phyloP scores from a whole-genome alignment of 352 stramenopile genomes.

The Blastocystis sp. region DNA sequence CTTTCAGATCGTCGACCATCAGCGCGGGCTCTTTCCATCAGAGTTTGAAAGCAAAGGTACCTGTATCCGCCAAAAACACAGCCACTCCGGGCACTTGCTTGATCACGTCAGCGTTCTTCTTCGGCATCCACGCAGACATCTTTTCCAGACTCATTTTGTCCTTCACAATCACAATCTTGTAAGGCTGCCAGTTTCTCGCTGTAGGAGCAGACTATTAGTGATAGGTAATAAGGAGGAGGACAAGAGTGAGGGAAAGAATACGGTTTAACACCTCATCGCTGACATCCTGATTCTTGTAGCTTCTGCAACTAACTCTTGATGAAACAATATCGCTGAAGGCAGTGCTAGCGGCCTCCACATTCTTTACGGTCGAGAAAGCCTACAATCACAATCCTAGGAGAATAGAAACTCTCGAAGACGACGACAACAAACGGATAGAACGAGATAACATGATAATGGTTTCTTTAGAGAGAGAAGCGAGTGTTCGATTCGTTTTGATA shows the following conservation, averaged over 20 bases:
- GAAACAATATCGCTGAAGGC: slow-evolving; percentile 45
- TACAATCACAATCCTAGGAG: not conserved
- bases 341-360: slow-evolving; percentile 39
- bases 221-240: not conserved
- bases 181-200: slow-evolving; percentile 65
- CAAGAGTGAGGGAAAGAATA: slow-evolving; percentile 50
- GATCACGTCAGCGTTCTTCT: slow-evolving; percentile 52
- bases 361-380: slow-evolving; percentile 31
- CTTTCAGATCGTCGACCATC: not conserved
- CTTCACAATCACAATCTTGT: slow-evolving; percentile 68
- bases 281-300: slow-evolving; percentile 49
- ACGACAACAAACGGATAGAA: not conserved
- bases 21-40: slow-evolving; percentile 21
- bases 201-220: slow-evolving; percentile 52
- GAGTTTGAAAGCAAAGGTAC: not conserved
- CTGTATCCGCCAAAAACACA: slow-evolving; percentile 48
- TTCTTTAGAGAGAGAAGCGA: not conserved
- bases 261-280: slow-evolving; percentile 9
- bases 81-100: slow-evolving; percentile 46
- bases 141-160: slow-evolving; percentile 14
- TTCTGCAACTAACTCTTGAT: slow-evolving; percentile 13
- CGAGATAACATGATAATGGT: not conserved
- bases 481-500: not conserved
- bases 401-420: not conserved
- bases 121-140: slow-evolving; percentile 22